phyloP scores from a whole-genome alignment of 1,284 basidiomycete species.

The Ganoderma meredithae region DNA sequence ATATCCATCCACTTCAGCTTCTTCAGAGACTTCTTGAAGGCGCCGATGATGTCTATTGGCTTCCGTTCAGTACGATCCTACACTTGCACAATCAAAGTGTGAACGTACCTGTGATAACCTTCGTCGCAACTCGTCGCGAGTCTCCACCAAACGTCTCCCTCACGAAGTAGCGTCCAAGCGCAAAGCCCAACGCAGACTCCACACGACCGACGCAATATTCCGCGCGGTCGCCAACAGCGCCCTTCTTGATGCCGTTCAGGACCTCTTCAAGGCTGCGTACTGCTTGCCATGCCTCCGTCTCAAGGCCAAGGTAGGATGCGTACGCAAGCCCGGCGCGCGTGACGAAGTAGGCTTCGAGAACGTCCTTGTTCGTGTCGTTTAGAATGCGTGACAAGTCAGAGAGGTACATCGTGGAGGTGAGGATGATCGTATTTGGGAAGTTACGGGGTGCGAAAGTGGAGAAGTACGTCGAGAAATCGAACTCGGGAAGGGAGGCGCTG shows the following conservation, averaged over 20 bases:
- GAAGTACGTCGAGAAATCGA: slow-evolving; percentile 87
- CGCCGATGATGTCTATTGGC: slow-evolving; percentile 73
- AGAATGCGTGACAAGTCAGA: slow-evolving; percentile 76
- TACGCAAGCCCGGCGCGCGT: slow-evolving; percentile 72
- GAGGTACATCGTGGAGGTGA: slow-evolving; percentile 87
- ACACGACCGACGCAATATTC: slow-evolving; percentile 77
- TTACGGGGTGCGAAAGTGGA: slow-evolving; percentile 82
- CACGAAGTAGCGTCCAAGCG: slow-evolving; percentile 84
- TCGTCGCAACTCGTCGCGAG: slow-evolving; percentile 82
- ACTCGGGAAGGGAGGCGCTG: slow-evolving; percentile 75
- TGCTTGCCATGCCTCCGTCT: slow-evolving; percentile 80
- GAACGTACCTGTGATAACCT: slow-evolving; percentile 78
- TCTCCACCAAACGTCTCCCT: slow-evolving; percentile 87
- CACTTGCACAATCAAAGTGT: background rate
- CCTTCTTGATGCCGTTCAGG: slow-evolving; percentile 87
- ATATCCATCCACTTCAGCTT: slow-evolving; percentile 93
- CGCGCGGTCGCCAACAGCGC: slow-evolving; percentile 83
- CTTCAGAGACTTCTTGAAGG: slow-evolving; percentile 85
- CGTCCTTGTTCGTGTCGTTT: slow-evolving; percentile 70
- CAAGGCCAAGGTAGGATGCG: slow-evolving; percentile 74
- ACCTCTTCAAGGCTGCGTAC: slow-evolving; percentile 74
- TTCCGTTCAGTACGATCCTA: background rate
- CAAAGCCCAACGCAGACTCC: slow-evolving; percentile 75
- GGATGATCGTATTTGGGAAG: slow-evolving; percentile 81
- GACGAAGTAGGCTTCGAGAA: slow-evolving; percentile 89